Evolutionary conservation across 2,329 filamentous ascomycete genomes (phyloP), one percentile per base, ranked within the genome.

Genomic region (Colletotrichum chrysophilum): DNA sequence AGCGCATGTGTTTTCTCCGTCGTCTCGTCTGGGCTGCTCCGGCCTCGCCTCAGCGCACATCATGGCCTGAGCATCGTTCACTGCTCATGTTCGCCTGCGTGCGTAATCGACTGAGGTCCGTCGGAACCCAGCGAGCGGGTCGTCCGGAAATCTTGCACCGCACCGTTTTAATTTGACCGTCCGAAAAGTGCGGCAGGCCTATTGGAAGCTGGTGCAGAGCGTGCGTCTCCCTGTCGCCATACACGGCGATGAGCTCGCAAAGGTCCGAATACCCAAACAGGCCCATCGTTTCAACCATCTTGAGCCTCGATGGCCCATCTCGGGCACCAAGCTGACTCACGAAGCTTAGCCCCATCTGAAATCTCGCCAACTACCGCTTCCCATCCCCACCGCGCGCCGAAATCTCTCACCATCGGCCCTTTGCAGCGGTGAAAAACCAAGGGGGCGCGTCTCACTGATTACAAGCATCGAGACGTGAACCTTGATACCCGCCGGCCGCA

Each of bases 341-440:
- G 52, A 73, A 65, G 58, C 43, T 58, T 68, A 32, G 73, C 64
- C 70, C 64, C 72, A 75, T 66, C 61, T 66, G 38, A 65, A 68
- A 68, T 75, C 64, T 68, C 64, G 70, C 73, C 72, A 67, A 75
- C 62, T 69, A 65, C 73, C 73, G 73, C 58, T 43, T 64, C 55
- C 73, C n/a, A 68, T 67, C 56, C 58, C 70, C 73, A 73, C 73
- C 24, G 32, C 55, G 26, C 66, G 48, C 48, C 48, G 64, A 75
- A 68, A 68, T 68, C 64, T 75, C 64, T 73, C 73, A 73, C 70
- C 73, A 67, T 75, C 73, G 73, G 73, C 69, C 70, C 73, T 73
- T 75, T 73, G 73, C 69, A 75, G 73, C 64, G 56, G 73, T 68
- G 43, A 62, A 69, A 55, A 58, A 12, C 26, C 16, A 67, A 58